phyloP scores from a whole-genome alignment of 2,329 filamentous ascomycete species.

The Macrophomina tecta region DNA sequence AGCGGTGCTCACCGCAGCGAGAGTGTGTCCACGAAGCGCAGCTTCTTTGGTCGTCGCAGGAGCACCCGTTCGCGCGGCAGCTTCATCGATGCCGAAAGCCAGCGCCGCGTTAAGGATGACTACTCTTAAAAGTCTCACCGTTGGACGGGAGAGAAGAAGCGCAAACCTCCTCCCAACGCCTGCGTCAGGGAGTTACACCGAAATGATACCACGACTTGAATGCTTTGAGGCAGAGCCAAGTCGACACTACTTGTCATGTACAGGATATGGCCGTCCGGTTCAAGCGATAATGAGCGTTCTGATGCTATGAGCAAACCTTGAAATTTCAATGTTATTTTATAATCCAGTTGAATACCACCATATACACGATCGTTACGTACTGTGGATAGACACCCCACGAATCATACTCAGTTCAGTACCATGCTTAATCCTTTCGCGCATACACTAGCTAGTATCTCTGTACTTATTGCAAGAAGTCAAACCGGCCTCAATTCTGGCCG shows the following conservation, averaged over 20 bases:
- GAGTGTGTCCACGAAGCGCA: slow-evolving; percentile 38
- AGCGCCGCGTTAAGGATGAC: slow-evolving; percentile 72
- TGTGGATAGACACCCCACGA: not conserved
- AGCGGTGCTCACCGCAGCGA: slow-evolving; percentile 56
- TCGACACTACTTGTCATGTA: slow-evolving; percentile 11
- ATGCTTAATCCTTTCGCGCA: not conserved
- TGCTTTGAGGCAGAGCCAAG: not conserved
- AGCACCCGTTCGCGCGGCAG: slow-evolving; percentile 57
- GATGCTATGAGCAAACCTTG: not conserved
- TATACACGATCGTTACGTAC: slow-evolving; percentile 6
- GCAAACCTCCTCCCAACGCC: not conserved
- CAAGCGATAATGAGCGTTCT: slow-evolving; percentile 16
- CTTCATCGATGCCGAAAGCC: slow-evolving; percentile 61
- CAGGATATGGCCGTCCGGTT: not conserved
- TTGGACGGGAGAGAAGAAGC: not conserved
- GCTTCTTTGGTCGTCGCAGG: slow-evolving; percentile 57
- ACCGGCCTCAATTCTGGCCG: not conserved
- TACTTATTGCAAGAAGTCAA: not conserved
- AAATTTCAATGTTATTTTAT: slow-evolving; percentile 3
- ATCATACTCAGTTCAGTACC: not conserved
- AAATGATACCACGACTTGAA: slow-evolving; percentile 23
- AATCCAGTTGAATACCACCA: slow-evolving; percentile 9
- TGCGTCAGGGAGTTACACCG: not conserved
- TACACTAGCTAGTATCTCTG: not conserved
- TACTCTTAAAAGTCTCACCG: slow-evolving; percentile 57